phyloP scores from a whole-genome alignment of 176 grass and related monocot species.

The Aegilops umbellulata region DNA sequence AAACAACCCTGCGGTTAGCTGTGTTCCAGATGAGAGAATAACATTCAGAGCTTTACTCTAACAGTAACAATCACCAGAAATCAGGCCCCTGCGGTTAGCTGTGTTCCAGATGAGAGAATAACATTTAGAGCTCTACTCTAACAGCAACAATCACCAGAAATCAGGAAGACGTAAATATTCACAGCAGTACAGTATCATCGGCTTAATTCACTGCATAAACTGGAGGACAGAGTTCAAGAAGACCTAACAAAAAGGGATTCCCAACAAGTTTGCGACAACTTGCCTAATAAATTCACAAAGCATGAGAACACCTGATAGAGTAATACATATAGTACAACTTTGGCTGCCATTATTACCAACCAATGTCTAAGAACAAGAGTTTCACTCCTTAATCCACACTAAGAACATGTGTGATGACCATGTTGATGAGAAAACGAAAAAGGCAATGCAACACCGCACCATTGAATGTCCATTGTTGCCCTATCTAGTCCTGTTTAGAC shows the following conservation, averaged over 20 bases:
- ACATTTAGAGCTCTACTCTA: too few relatives aligned
- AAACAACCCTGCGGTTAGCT: background rate
- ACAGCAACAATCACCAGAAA: too few relatives aligned
- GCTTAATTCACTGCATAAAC: background rate
- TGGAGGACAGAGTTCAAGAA: background rate
- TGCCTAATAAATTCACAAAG: background rate
- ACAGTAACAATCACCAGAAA: too few relatives aligned
- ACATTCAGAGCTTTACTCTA: too few relatives aligned
- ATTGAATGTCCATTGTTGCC: background rate
- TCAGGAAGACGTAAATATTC: background rate
- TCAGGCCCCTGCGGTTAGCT: too few relatives aligned
- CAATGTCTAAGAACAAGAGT: background rate
- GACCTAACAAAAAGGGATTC: background rate
- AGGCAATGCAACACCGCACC: background rate
- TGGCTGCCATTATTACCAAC: background rate
- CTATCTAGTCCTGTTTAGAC: slow-evolving; percentile 22
- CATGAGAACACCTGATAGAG: background rate
- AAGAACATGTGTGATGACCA: background rate
- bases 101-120: too few relatives aligned
- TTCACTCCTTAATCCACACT: background rate
- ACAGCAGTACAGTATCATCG: background rate
- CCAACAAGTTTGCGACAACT: background rate
- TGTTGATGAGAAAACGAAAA: background rate
- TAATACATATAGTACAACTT: background rate
- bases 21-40: too few relatives aligned